Percentiles rank a stretch among this genome's conserved stretches.
Evolutionary conservation across 768 basidiomycete species (phyloP).

Genomic region (Boletus fagicola): DNA sequence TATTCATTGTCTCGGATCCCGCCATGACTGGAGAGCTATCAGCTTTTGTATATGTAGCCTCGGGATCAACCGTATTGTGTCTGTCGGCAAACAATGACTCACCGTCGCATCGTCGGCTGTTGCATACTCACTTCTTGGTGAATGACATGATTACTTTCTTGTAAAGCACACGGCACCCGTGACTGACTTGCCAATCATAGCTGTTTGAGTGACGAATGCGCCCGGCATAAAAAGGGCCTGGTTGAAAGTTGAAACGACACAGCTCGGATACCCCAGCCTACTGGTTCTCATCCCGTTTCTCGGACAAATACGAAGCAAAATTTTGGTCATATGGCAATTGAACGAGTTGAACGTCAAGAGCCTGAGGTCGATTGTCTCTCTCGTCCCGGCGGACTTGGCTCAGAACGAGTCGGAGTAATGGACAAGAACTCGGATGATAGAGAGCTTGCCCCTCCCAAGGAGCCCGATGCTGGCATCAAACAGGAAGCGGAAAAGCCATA

Average conservation of each 20-base stretch:
- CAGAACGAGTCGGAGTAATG: background rate
- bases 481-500: slow-evolving; percentile 25
- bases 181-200: background rate
- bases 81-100: background rate
- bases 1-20: background rate
- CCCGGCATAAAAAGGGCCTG: background rate
- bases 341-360: slow-evolving; percentile 5
- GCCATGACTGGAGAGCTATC: background rate
- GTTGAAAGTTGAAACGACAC: too few relatives aligned
- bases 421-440: background rate
- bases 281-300: background rate
- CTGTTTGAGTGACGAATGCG: background rate
- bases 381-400: background rate
- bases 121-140: background rate
- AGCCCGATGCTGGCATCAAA: background rate
- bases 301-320: background rate
- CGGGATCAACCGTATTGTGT: background rate
- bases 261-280: background rate
- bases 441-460: background rate
- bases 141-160: background rate
- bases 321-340: background rate
- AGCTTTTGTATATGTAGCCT: background rate
- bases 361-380: background rate
- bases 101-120: background rate
- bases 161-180: background rate